Evolutionary conservation across 768 basidiomycete species (phyloP).

Genomic region (Pleurotus eryngii): DNA sequence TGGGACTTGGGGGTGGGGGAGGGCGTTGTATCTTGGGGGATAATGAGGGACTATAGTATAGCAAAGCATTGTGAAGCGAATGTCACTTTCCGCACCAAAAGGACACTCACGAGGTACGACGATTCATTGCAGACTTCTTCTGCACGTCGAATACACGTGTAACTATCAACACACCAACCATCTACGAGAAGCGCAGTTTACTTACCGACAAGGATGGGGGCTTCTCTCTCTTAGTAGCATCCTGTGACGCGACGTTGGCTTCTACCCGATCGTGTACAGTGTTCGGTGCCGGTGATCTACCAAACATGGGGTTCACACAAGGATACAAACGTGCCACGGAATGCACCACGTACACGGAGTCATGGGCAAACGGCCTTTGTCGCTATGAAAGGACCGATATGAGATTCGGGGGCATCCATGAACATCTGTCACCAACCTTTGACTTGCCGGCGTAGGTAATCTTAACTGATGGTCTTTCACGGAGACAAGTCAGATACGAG

Average conservation of each 20-base stretch:
- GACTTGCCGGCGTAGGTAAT: slow-evolving; percentile 6
- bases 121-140: no score
- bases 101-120: no score
- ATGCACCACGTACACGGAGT: not conserved
- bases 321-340: not conserved
- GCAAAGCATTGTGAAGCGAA: not conserved
- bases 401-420: no score
- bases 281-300: not conserved
- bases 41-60: not conserved
- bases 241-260: not conserved
- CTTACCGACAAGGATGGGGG: not conserved
- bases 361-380: slow-evolving; percentile 5
- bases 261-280: not conserved
- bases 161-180: no score
- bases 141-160: no score
- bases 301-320: no score
- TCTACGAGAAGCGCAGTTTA: not conserved
- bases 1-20: slow-evolving; percentile 9
- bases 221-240: not conserved
- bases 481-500: not conserved
- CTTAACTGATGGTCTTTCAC: slow-evolving; percentile 5
- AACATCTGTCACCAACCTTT: not conserved
- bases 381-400: not conserved
- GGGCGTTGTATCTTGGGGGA: slow-evolving; percentile 11
- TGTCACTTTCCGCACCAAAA: no score